Base-by-base conservation (phyloP, 768 basidiomycete species). In the Russula emetica region DNA sequence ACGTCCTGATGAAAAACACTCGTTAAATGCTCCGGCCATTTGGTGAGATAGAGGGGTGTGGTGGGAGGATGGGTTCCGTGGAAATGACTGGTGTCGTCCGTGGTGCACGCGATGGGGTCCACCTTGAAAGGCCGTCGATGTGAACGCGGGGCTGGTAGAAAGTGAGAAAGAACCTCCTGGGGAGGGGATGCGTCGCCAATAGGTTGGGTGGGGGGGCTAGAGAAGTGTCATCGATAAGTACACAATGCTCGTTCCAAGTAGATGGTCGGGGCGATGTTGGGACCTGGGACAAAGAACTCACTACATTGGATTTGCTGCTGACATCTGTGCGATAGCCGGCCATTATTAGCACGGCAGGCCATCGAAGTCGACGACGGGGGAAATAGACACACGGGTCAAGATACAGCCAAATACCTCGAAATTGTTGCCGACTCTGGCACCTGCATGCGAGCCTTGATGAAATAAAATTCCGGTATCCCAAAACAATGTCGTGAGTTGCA, bases 401-500 rank as follows among this genome's bases (percentile, higher is more conserved):
- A 61, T 68, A 30, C 67, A 62, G 36, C 57, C 61, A 32, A 68
- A 68, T 32, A 68, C 67, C 40, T 66, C 60, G 11, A 66, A 58
- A 26, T 55, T 58, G 26, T 66, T 66, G 26, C 64, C 67, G 40
- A 66, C 65, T 52, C 60, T 59, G 44, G 58, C 59, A 24, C 67
- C 65, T 8, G 60, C 60, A 44, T 68, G 67, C 26, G 67, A 61
- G 44, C 63, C 56, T 56, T 55, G 50, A 36, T 68, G 64, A 50
- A 68, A 68, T 44, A 66, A 44, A 8, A 66, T 66, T 44, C 60
- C 64, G 24, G 38, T 32, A 28, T 66, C 64, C 67, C 67, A 68
- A 50, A 66, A 62, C 28, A 68, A 32, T 1, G 67, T 68, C 26
- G 67, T 68, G 42, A 61, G 60, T 18, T 68, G 67, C 64, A 67